phyloP scores from a whole-genome alignment of 345 rosid genomes.

The Gossypium thurberi region DNA sequence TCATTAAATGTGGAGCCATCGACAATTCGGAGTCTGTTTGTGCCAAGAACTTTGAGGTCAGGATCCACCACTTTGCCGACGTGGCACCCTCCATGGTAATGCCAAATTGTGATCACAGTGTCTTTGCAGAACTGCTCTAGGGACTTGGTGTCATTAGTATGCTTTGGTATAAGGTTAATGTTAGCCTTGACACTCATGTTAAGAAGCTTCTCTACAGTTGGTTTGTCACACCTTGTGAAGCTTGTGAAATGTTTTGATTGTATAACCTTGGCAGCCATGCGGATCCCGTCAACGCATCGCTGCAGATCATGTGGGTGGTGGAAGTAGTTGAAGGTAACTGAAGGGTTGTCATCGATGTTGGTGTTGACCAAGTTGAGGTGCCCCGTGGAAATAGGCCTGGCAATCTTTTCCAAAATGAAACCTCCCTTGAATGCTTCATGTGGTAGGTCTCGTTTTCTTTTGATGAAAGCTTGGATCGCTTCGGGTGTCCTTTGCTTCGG shows the following conservation, averaged over 20 bases:
- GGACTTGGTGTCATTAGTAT: constrained; percentile 69
- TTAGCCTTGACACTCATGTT: constrained; percentile 66
- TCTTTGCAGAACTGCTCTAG: constrained; percentile 93
- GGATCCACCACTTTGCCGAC: constrained; percentile 75
- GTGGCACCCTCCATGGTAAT: constrained; percentile 91
- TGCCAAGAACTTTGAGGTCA: constrained; percentile 60
- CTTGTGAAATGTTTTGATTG: constrained; percentile 57
- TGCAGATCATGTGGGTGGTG: constrained; percentile 59
- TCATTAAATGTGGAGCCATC: constrained; percentile 75
- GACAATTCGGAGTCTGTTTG: constrained; percentile 57
- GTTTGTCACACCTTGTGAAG: constrained; percentile 47
- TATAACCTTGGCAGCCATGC: constrained; percentile 49
- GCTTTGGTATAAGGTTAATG: constrained; percentile 73
- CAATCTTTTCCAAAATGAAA: constrained; percentile 82
- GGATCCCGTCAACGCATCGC: constrained; percentile 69
- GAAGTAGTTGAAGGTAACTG: constrained; percentile 87
- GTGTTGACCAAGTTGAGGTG: constrained; percentile 57
- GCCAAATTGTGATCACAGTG: constrained; percentile 95
- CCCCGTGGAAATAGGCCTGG: constrained; percentile 63
- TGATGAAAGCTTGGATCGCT: constrained; percentile 47
- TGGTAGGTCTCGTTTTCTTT: constrained; percentile 52
- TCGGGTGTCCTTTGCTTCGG: constrained; percentile 62
- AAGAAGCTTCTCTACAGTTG: constrained; percentile 55
- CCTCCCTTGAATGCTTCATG: constrained; percentile 86
- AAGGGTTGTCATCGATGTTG: constrained; percentile 74